Evolutionary conservation across 164 flowering plant genomes (phyloP).

Genomic region (Annona cherimola): DNA sequence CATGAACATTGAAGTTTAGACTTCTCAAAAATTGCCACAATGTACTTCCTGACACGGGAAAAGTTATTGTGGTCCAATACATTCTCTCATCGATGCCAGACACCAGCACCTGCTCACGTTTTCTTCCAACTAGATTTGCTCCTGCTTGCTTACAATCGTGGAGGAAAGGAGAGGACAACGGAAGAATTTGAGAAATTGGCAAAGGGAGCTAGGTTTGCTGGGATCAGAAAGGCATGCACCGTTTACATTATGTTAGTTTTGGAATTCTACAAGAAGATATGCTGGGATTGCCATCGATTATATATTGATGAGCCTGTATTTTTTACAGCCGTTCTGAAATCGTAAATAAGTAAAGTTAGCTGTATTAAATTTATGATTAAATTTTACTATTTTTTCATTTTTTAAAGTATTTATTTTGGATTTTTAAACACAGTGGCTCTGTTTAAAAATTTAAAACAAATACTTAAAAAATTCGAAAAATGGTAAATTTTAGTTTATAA

Average conservation of each 20-base stretch:
- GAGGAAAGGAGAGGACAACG: slow-evolving; percentile 21
- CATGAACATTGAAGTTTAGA: no score
- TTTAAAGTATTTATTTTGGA: no score
- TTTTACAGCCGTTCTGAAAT: no score
- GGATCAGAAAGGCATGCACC: slow-evolving; percentile 4
- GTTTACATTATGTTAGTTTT: slow-evolving; percentile 17
- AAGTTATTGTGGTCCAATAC: slow-evolving; percentile 17
- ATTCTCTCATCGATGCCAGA: slow-evolving; percentile 1
- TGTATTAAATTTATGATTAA: no score
- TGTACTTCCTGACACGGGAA: slow-evolving; percentile 23
- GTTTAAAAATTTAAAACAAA: no score
- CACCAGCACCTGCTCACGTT: background rate
- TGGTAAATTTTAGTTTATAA: no score
- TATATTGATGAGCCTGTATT: no score
- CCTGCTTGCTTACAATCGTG: slow-evolving; percentile 15
- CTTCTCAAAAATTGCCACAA: slow-evolving; percentile 21
- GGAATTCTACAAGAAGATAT: slow-evolving; percentile 11
- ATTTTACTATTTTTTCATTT: no score
- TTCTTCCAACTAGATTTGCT: background rate
- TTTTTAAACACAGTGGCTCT: no score
- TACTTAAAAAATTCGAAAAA: no score
- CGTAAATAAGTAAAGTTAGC: no score
- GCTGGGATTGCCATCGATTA: no score
- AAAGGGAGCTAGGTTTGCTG: slow-evolving; percentile 9
- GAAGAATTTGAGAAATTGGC: slow-evolving; percentile 20